Percentiles rank a stretch among this genome's conserved stretches.
Evolutionary conservation across 2,329 filamentous ascomycete species (phyloP).

Genomic region (Sclerotinia nivalis): DNA sequence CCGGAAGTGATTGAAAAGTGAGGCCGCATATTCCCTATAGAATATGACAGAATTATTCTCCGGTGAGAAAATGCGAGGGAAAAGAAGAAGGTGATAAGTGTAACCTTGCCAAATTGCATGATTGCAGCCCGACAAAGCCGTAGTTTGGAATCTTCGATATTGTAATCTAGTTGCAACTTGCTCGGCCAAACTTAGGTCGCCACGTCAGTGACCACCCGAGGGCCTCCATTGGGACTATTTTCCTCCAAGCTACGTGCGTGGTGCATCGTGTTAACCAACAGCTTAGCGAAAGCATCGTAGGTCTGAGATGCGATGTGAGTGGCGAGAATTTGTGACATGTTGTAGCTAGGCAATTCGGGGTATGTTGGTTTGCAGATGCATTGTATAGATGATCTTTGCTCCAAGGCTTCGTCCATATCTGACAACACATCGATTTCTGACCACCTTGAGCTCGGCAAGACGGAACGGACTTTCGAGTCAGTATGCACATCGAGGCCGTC

Average conservation of each 20-base stretch:
- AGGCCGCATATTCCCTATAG: slow-evolving; percentile 15
- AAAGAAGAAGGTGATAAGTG: slow-evolving; percentile 24
- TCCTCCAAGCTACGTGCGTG: slow-evolving; percentile 27
- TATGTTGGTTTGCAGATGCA: slow-evolving; percentile 19
- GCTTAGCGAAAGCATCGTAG: slow-evolving; percentile 27
- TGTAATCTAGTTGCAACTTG: slow-evolving; percentile 22
- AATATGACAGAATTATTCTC: slow-evolving; percentile 24
- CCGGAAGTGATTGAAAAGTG: slow-evolving; percentile 16
- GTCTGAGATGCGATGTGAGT: slow-evolving; percentile 28
- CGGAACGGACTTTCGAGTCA: slow-evolving; percentile 17
- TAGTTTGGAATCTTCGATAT: slow-evolving; percentile 19
- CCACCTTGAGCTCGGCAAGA: slow-evolving; percentile 23
- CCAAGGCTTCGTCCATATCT: slow-evolving; percentile 29
- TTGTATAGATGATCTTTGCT: slow-evolving; percentile 27
- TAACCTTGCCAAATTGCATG: slow-evolving; percentile 31
- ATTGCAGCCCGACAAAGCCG: slow-evolving; percentile 30
- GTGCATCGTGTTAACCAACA: slow-evolving; percentile 22
- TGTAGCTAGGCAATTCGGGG: slow-evolving; percentile 21
- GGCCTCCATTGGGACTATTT: slow-evolving; percentile 32
- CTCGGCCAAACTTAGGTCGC: slow-evolving; percentile 39
- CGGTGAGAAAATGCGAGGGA: slow-evolving; percentile 28
- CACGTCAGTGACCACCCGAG: slow-evolving; percentile 37
- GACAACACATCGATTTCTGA: slow-evolving; percentile 38
- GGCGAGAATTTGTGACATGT: slow-evolving; percentile 28
- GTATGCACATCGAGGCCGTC: slow-evolving; percentile 23